phyloP scores from a whole-genome alignment of 1,284 basidiomycete species.

The Fomitopsis betulina region DNA sequence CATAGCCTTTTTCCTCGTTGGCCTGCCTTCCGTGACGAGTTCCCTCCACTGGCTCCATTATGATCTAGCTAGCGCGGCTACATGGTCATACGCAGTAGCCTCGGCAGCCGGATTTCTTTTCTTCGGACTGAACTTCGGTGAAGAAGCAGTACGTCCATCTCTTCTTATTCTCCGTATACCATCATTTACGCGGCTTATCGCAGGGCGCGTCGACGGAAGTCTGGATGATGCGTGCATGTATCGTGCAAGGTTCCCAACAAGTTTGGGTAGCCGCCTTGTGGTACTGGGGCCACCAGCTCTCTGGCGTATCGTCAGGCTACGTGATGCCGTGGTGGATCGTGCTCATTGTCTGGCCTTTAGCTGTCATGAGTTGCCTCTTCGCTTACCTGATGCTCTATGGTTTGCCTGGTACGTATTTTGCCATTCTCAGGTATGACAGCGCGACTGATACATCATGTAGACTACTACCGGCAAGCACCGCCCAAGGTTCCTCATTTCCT shows the following conservation, averaged over 20 bases:
- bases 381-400: slow-evolving; percentile 81
- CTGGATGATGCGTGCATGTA: slow-evolving; percentile 84
- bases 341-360: slow-evolving; percentile 78
- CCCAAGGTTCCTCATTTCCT: slow-evolving; percentile 92
- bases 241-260: slow-evolving; percentile 91
- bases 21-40: slow-evolving; percentile 71
- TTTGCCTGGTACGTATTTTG: slow-evolving; percentile 60
- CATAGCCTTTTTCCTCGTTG: slow-evolving; percentile 86
- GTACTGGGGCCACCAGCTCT: slow-evolving; percentile 89
- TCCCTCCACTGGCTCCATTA: slow-evolving; percentile 60
- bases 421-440: not conserved
- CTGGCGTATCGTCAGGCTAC: slow-evolving; percentile 43
- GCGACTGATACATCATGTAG: slow-evolving; percentile 29
- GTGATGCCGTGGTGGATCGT: slow-evolving; percentile 81
- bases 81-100: slow-evolving; percentile 86
- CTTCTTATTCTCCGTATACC: no score
- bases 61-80: slow-evolving; percentile 71
- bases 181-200: not conserved
- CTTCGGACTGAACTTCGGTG: slow-evolving; percentile 94
- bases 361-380: slow-evolving; percentile 70
- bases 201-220: slow-evolving; percentile 88
- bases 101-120: slow-evolving; percentile 88
- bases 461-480: slow-evolving; percentile 84
- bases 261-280: slow-evolving; percentile 91
- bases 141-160: slow-evolving; percentile 69